Evolutionary conservation across 768 basidiomycete genomes (phyloP).

Genomic region (Tremella fuciformis): DNA sequence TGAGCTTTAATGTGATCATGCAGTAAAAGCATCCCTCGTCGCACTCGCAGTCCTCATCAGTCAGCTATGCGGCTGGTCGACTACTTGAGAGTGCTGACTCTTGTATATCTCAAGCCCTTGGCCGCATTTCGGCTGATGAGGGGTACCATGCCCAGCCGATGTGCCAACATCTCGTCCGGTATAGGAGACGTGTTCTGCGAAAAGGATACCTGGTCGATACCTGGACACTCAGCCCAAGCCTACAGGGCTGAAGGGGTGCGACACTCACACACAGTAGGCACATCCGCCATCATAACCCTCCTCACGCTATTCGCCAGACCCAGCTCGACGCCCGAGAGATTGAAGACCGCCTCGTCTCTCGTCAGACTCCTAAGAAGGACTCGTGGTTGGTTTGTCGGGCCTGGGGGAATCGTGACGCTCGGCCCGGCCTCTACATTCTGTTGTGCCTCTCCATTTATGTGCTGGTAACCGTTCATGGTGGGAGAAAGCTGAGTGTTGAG

Average conservation of each 20-base stretch:
- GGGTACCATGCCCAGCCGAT: constrained; percentile 91
- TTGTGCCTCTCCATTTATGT: constrained; percentile 11
- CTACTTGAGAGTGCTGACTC: constrained; percentile 35
- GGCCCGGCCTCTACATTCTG: background rate
- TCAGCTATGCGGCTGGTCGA: constrained; percentile 58
- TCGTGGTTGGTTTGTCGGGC: constrained; percentile 42
- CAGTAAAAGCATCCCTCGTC: constrained; percentile 78
- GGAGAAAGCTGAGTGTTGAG: background rate
- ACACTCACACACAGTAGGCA: constrained; percentile 85
- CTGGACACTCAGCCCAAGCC: constrained; percentile 53
- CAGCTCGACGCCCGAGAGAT: constrained; percentile 92
- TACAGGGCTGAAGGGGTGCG: background rate
- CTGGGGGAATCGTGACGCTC: constrained; percentile 29
- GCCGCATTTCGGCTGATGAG: constrained; percentile 82
- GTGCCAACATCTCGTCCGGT: constrained; percentile 95
- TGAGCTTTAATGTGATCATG: constrained; percentile 74
- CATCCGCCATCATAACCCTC: constrained; percentile 91
- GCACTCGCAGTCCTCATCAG: constrained; percentile 81
- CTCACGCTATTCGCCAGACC: constrained; percentile 92
- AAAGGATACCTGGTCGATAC: constrained; percentile 95
- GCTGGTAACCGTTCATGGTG: constrained; percentile 20
- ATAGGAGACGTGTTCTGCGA: constrained; percentile 85
- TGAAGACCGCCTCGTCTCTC: constrained; percentile 82
- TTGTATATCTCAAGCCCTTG: constrained; percentile 64
- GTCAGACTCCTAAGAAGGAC: constrained; percentile 57